Conservation (phyloP, 2,329 filamentous ascomycete genomes). For the Scedosporium boydii region DNA sequence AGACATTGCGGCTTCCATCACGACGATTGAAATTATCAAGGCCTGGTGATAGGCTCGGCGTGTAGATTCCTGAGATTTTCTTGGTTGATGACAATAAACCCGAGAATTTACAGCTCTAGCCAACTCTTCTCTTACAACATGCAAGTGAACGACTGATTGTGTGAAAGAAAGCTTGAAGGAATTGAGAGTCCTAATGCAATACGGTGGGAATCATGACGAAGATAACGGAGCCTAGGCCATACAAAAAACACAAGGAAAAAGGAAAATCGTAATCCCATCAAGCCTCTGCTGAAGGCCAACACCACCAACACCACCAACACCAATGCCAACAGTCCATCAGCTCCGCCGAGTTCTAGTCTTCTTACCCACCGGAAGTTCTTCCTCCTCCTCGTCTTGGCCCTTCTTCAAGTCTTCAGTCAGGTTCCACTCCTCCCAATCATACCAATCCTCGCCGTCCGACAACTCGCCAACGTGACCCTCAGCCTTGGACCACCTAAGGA, state of each 20-base stretch:
- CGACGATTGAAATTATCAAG: no score
- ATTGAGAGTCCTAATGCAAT: neutral
- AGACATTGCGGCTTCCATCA: no score
- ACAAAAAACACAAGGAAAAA: neutral
- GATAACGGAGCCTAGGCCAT: neutral
- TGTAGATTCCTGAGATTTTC: no score
- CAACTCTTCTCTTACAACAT: no score
- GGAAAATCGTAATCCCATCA: neutral
- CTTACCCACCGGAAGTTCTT: conserved; percentile 54
- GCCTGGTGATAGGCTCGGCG: no score
- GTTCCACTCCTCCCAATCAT: conserved; percentile 72
- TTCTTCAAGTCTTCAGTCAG: conserved; percentile 68
- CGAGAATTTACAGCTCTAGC: no score
- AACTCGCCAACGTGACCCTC: conserved; percentile 69
- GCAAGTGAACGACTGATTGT: no score
- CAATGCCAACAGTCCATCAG: conserved; percentile 4
- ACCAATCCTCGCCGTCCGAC: conserved; percentile 86
- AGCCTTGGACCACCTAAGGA: conserved; percentile 67
- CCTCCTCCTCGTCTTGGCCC: conserved; percentile 74
- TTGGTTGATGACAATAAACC: no score
- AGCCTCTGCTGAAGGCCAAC: neutral
- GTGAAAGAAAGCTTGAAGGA: no score
- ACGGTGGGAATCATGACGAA: neutral
- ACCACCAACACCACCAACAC: neutral
- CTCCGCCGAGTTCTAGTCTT: conserved; percentile 50